Evolutionary conservation across 192 early-diverging fungal genomes (phyloP), one percentile per base, ranked within the genome.

Genomic region (Coemansia sp.): DNA sequence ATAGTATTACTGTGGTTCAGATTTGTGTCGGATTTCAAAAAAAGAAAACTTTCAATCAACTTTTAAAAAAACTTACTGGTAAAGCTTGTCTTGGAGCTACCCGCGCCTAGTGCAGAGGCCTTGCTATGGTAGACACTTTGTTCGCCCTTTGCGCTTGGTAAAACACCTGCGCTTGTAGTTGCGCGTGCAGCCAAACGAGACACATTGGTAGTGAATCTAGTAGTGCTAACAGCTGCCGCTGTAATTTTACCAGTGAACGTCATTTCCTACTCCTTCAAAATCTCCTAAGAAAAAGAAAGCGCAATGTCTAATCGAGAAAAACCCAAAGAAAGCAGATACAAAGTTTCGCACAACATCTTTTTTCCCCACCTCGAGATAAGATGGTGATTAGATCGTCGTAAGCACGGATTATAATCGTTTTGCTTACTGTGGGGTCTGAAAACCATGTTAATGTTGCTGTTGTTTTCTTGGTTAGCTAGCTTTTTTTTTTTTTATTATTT

Each of bases 171-270:
- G 32, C 63, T 60, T 22, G 31, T 56, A 52, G 27, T 58, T 11
- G 78, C 73, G 30, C 70, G 73, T 39, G 64, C 78, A 10, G 78
- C 64, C 36, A 71, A 30, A 32, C 70, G 73, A 42, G 70, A 57
- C 70, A 76, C 60, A 58, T 67, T 71, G 54, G 73, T 76, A 42
- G 73, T 81, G 70, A 81, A 81, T 63, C 78, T 70, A 23, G 78
- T 81, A 22, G 65, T 78, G 76, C 66, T 78, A 67, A 52, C 60
- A 32, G 78, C 66, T n/a, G 69, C 63, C 19, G 69, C 74, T 29
- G 73, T 67, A 59, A 76, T 8, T 73, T 76, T 81, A 62, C 70
- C 66, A 29, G 67, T 54, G 31, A 76, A 51, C 66, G 73, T 70
- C 78, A 81, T 81, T 51, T 25, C 72, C 46, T 14, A 32, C 59